phyloP scores from a whole-genome alignment of 768 basidiomycete genomes.

The Lepiota venenata region DNA sequence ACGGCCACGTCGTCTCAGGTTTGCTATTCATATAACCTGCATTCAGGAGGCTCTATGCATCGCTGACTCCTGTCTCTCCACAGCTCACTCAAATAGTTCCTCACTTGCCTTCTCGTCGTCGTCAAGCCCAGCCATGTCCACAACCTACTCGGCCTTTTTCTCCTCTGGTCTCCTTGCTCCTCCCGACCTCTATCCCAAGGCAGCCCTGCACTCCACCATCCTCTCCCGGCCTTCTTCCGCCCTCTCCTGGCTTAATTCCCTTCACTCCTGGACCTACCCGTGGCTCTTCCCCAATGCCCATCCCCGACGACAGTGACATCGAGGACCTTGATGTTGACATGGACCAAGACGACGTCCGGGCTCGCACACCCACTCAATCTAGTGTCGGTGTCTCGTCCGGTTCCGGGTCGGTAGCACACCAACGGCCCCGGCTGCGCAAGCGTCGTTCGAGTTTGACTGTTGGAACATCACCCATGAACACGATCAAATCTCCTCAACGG shows the following conservation, averaged over 20 bases:
- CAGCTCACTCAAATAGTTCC: no score
- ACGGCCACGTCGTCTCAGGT: no score
- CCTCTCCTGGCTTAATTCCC: slow-evolving; percentile 14
- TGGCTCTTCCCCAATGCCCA: neutral
- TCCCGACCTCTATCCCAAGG: slow-evolving; percentile 20
- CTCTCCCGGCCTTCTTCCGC: slow-evolving; percentile 20
- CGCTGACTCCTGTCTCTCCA: neutral
- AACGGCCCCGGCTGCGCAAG: slow-evolving; percentile 45
- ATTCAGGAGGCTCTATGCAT: no score
- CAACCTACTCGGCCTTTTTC: slow-evolving; percentile 65
- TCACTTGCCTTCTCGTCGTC: neutral
- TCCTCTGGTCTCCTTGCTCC: slow-evolving; percentile 67
- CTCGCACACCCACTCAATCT: slow-evolving; percentile 25
- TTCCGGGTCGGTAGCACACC: slow-evolving; percentile 16
- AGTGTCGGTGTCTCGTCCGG: slow-evolving; percentile 7
- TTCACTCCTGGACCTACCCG: slow-evolving; percentile 1
- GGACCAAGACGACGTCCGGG: slow-evolving; percentile 18
- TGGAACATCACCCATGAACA: slow-evolving; percentile 47
- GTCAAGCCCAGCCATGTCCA: neutral
- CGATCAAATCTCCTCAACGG: slow-evolving; percentile 56
- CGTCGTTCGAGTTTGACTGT: slow-evolving; percentile 63
- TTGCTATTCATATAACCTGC: no score
- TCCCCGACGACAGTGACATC: slow-evolving; percentile 14
- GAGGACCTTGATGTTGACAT: slow-evolving; percentile 21
- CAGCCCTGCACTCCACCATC: slow-evolving; percentile 17